A percentile compares a stretch with the other conserved stretches of the same genome.
These are phyloP conservation scores for Arthrinium phaeospermum DNA, from an alignment of 2,329 filamentous ascomycete species.

Conservation along the genomic window DNA sequence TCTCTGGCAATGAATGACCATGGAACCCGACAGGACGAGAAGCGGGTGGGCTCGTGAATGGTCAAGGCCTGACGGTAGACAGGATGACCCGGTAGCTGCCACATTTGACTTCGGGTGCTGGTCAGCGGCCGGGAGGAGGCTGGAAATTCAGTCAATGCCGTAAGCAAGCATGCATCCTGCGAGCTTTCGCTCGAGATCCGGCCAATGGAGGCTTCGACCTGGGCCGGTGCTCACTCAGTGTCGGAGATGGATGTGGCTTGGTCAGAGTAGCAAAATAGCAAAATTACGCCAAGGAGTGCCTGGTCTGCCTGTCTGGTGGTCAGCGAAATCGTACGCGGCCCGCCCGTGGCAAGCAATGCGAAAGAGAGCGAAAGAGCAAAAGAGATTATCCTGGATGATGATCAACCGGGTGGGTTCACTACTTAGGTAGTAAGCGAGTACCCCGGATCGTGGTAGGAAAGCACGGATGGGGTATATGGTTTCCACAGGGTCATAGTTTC, in stretches of 20 bases:
- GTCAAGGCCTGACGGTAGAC: background rate
- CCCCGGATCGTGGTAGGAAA: background rate
- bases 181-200: too few species aligned
- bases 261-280: background rate
- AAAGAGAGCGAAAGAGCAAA: background rate
- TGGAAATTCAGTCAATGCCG: background rate
- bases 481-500: background rate
- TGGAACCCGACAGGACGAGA: background rate
- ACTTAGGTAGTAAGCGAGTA: background rate
- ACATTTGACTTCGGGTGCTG: background rate
- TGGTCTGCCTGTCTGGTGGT: background rate
- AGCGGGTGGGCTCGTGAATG: too few species aligned
- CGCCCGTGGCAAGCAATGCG: background rate
- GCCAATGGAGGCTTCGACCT: background rate
- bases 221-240: background rate
- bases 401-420: background rate
- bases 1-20: background rate
- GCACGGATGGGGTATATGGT: slow-evolving; percentile 1
- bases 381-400: background rate
- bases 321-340: background rate
- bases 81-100: background rate
- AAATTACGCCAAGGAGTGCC: background rate
- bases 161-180: background rate
- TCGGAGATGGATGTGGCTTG: background rate
- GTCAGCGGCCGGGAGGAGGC: background rate